A percentile compares a stretch with the other conserved stretches of the same genome.
These are phyloP conservation scores for Magnolia sinica DNA, from an alignment of 164 flowering plant species.

Conservation along the genomic window DNA sequence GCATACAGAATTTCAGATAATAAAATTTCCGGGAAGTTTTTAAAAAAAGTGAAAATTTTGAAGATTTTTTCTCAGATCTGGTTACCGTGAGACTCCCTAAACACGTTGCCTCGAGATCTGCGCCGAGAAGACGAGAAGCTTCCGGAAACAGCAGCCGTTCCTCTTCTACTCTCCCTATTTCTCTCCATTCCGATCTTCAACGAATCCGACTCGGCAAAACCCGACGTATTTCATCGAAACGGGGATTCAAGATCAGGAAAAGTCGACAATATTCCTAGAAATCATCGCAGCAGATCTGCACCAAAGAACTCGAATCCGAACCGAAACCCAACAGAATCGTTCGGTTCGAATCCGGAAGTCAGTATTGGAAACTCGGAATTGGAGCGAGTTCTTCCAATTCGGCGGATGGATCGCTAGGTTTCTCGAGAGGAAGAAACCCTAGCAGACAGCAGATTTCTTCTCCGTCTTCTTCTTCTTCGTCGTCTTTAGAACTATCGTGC, in stretches of 20 bases:
- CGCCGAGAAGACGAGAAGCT: constrained; percentile 16
- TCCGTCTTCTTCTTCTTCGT: constrained; percentile 1
- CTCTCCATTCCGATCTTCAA: constrained; percentile 16
- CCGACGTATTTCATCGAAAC: constrained; percentile 4
- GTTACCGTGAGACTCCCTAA: constrained; percentile 6
- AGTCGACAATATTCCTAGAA: neutral
- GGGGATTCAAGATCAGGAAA: neutral
- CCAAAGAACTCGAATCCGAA: neutral
- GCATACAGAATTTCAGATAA: neutral
- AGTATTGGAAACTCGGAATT: neutral
- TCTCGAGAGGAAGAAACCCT: constrained; percentile 3
- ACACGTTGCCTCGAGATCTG: constrained; percentile 12
- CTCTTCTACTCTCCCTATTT: constrained; percentile 17
- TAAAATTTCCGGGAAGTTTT: neutral
- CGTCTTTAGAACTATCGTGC: neutral
- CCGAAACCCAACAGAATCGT: neutral
- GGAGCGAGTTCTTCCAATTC: neutral
- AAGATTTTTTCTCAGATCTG: neutral
- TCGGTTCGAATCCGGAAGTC: neutral
- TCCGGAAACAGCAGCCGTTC: constrained; percentile 1
- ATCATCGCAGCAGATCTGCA: neutral
- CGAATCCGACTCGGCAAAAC: neutral
- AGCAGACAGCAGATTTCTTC: neutral
- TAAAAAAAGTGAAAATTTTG: neutral
- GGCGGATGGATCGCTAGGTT: neutral